phyloP scores from a whole-genome alignment of 1,284 basidiomycete genomes.

The Tremellales sp. region DNA sequence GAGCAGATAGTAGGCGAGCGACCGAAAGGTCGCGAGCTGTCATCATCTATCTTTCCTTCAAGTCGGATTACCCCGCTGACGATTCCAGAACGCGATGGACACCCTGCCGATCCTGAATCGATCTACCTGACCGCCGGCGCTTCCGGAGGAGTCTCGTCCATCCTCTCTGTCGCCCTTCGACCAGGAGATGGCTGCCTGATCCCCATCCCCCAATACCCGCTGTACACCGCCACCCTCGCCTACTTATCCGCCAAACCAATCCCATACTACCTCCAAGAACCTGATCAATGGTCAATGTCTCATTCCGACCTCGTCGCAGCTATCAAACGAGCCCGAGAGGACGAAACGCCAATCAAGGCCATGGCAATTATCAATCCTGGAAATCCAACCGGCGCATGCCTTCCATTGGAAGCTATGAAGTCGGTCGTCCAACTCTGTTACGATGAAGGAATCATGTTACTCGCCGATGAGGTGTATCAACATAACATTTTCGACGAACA shows the following conservation, averaged over 20 bases:
- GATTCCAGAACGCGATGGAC: conserved; percentile 74
- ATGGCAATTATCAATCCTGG: conserved; percentile 95
- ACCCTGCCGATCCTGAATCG: conserved; percentile 72
- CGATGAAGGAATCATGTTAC: conserved; percentile 74
- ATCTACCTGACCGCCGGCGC: conserved; percentile 95
- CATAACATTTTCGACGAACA: conserved; percentile 69
- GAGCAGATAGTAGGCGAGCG: not conserved
- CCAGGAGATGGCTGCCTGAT: conserved; percentile 56
- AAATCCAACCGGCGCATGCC: conserved; percentile 84
- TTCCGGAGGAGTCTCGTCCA: conserved; percentile 82
- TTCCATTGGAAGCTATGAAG: conserved; percentile 67
- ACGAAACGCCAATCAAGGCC: conserved; percentile 67
- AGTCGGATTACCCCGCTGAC: not conserved
- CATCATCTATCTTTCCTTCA: not conserved
- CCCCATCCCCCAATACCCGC: conserved; percentile 96
- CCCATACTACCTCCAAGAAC: conserved; percentile 85
- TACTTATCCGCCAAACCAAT: conserved; percentile 75
- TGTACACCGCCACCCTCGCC: conserved; percentile 92
- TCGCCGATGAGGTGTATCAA: conserved; percentile 96
- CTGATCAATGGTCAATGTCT: conserved; percentile 79
- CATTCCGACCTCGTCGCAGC: conserved; percentile 64
- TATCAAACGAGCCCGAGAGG: conserved; percentile 62
- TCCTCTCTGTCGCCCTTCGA: conserved; percentile 55
- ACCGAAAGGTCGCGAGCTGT: not conserved
- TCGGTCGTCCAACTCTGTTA: conserved; percentile 76